A percentile compares a stretch with the other conserved stretches of the same genome.
phyloP scores from a whole-genome alignment of 2,329 filamentous ascomycete genomes.

The Penicillium olsonii region DNA sequence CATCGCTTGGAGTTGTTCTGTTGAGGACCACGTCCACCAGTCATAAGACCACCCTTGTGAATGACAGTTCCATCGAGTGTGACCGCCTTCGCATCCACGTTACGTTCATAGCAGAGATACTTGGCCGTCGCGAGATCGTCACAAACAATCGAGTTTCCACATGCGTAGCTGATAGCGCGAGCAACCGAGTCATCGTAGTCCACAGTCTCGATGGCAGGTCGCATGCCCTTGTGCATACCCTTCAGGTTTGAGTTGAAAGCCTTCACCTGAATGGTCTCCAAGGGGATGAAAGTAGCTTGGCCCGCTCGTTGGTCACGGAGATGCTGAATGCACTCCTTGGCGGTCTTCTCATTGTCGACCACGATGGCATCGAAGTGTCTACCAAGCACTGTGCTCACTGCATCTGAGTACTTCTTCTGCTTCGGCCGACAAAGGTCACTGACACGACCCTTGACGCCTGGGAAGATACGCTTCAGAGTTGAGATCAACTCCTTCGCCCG shows the following conservation, averaged over 20 bases:
- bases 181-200: slow-evolving; percentile 88
- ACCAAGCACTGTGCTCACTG: slow-evolving; percentile 87
- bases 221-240: slow-evolving; percentile 77
- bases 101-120: slow-evolving; percentile 80
- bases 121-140: slow-evolving; percentile 85
- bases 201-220: slow-evolving; percentile 92
- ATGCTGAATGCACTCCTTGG: slow-evolving; percentile 90
- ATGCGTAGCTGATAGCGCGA: slow-evolving; percentile 91
- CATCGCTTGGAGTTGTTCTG: slow-evolving; percentile 76
- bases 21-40: slow-evolving; percentile 82
- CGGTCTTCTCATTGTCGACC: slow-evolving; percentile 92
- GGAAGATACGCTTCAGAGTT: slow-evolving; percentile 84
- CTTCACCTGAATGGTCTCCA: slow-evolving; percentile 97
- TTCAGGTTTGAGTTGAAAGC: slow-evolving; percentile 88
- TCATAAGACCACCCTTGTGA: slow-evolving; percentile 95
- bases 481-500: slow-evolving; percentile 80
- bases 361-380: slow-evolving; percentile 92
- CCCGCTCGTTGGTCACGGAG: slow-evolving; percentile 85
- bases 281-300: slow-evolving; percentile 89
- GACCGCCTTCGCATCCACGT: slow-evolving; percentile 88
- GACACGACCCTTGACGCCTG: slow-evolving; percentile 85
- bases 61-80: slow-evolving; percentile 95
- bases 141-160: slow-evolving; percentile 91
- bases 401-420: slow-evolving; percentile 94
- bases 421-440: slow-evolving; percentile 93